Evolutionary conservation across 306 rosid species (phyloP), one percentile per base, ranked within the genome.

Genomic region (Malus asiatica): DNA sequence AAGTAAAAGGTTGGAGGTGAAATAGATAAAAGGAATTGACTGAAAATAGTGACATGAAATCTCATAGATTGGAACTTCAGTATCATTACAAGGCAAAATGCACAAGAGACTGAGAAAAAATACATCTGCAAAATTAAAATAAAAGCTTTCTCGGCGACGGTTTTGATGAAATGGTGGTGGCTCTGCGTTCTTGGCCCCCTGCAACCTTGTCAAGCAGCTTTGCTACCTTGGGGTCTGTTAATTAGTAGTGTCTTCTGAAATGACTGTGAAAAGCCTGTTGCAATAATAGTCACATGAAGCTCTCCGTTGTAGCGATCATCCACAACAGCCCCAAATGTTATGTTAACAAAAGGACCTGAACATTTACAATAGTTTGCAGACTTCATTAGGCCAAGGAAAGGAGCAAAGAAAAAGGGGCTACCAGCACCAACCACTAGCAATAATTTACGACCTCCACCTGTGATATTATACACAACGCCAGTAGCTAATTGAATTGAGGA

Each of bases 401-500:
- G 25, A 2, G 29, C 13, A 63, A 63, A 15, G 0, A 33, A 64
- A 64, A 64, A 33, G 8, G n/a, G 8, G 22, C 18, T 8, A 30
- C 12, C 42, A 63, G 40, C 42, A 29, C 67, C n/a, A 30, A 15
- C 67, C 67, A 62, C 5, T 1, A 29, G n/a, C 12, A 62, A 29
- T 12, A 29, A 63, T 30, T 15, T 63, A 63, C 40, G 18, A 63
- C 67, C 90, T 83, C 99, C 99, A 30, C 98, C 99, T 11, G 99
- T 96, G 73, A 96, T 96, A 76, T 96, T 96, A 83, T 96, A 96
- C 60, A 96, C 99, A 40, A 92, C 96, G 19, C 99, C 99, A 38
- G 98, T 96, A 71, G 99, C 99, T 44, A 98, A 92, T 81, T 92
- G 96, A 76, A 96, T 96, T 62, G 99, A 92, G 70, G 99, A 92